These are phyloP conservation scores for Aspergillus texensis DNA, from an alignment of 2,329 filamentous ascomycete species.

Conservation along the genomic window DNA sequence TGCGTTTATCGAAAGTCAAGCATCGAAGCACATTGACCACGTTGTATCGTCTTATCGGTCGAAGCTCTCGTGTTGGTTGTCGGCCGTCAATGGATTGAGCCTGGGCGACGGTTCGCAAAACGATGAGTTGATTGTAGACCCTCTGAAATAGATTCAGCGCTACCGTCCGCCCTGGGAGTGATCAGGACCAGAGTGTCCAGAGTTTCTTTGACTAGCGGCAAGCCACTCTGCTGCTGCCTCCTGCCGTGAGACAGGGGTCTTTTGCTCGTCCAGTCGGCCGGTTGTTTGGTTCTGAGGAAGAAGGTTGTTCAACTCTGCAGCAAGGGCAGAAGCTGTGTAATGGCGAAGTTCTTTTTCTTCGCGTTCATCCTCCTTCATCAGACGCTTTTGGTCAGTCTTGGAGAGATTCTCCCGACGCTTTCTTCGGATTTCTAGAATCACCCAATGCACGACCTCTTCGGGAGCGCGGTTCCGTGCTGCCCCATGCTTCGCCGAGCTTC, in stretches of 20 bases:
- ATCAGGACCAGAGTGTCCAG: constrained; percentile 38
- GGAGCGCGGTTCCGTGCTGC: constrained; percentile 77
- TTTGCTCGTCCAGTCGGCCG: constrained; percentile 42
- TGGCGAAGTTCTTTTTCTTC: constrained; percentile 51
- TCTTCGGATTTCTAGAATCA: constrained; percentile 87
- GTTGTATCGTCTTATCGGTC: constrained; percentile 15
- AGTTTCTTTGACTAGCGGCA: constrained; percentile 29
- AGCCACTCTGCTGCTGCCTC: constrained; percentile 39
- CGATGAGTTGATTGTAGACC: neutral
- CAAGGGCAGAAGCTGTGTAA: constrained; percentile 49
- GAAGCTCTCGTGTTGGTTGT: constrained; percentile 11
- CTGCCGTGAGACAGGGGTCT: constrained; percentile 41
- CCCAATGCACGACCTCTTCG: constrained; percentile 87
- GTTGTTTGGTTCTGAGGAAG: constrained; percentile 32
- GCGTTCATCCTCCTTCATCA: constrained; percentile 52
- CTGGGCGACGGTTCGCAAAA: constrained; percentile 2
- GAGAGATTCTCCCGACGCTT: constrained; percentile 80
- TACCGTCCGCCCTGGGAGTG: constrained; percentile 37
- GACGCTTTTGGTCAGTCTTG: constrained; percentile 67
- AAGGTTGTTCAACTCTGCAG: constrained; percentile 48
- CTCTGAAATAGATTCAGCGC: neutral
- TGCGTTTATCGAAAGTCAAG: constrained; percentile 10
- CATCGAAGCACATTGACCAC: constrained; percentile 15
- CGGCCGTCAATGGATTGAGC: constrained; percentile 3
- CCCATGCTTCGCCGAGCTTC: constrained; percentile 58